phyloP scores from a whole-genome alignment of 331 rosid species.

The Telfairia occidentalis region DNA sequence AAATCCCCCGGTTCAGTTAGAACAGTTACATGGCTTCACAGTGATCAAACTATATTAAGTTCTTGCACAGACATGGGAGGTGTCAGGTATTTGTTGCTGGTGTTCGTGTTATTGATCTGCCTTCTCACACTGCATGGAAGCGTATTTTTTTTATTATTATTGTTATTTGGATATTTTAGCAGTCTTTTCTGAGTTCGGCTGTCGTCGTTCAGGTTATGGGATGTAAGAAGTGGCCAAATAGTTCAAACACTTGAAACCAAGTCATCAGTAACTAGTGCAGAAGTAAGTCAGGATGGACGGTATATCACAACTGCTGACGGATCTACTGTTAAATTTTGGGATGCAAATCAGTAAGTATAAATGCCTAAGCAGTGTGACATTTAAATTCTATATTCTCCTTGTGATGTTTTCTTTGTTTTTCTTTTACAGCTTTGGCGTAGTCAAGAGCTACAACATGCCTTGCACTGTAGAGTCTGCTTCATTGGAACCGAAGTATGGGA shows the following conservation, averaged over 20 bases:
- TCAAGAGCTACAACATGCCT: conserved; percentile 91
- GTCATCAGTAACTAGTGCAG: conserved; percentile 90
- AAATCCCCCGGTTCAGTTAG: conserved; percentile 93
- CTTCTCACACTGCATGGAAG: background rate
- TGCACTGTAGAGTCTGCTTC: conserved; percentile 92
- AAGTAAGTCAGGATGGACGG: conserved; percentile 98
- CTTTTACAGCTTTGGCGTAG: conserved; percentile 62
- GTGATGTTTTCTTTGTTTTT: background rate
- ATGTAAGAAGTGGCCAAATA: conserved; percentile 79
- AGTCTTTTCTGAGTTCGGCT: background rate
- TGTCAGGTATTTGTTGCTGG: conserved; percentile 44
- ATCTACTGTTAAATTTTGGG: conserved; percentile 92
- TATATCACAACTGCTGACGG: conserved; percentile 95
- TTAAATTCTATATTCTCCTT: conserved; percentile 9
- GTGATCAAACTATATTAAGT: conserved; percentile 93
- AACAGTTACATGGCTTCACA: conserved; percentile 93
- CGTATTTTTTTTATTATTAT: background rate
- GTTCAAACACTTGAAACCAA: conserved; percentile 85
- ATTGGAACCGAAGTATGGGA: conserved; percentile 85
- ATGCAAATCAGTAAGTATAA: conserved; percentile 74
- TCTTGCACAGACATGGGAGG: conserved; percentile 96
- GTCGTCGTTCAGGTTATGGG: conserved; percentile 66
- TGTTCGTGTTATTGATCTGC: background rate
- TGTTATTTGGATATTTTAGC: background rate
- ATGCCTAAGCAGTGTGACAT: background rate